Evolutionary conservation across 2,329 filamentous ascomycete genomes (phyloP).

Genomic region (Talaromyces sp.): DNA sequence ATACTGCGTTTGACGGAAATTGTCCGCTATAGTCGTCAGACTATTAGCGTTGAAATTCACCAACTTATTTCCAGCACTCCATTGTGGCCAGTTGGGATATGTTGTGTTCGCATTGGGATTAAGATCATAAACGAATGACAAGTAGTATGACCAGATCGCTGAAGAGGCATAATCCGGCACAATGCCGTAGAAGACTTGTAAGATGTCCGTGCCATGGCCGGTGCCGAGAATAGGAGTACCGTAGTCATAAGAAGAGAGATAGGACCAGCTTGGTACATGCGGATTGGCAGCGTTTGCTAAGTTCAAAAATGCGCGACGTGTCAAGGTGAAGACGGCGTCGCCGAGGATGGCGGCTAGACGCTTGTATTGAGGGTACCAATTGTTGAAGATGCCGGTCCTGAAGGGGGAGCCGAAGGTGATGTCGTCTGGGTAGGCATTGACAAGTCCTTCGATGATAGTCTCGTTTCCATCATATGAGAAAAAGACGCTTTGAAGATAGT

Average conservation of each 20-base stretch:
- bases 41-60: constrained; percentile 46
- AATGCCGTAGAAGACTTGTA: constrained; percentile 63
- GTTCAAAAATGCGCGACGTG: constrained; percentile 62
- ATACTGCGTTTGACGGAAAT: constrained; percentile 48
- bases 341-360: constrained; percentile 71
- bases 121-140: constrained; percentile 66
- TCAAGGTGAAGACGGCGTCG: constrained; percentile 71
- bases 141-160: constrained; percentile 66
- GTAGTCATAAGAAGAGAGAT: constrained; percentile 68
- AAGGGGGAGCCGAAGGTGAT: constrained; percentile 66
- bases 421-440: constrained; percentile 61
- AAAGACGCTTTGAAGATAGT: constrained; percentile 60
- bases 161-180: constrained; percentile 49
- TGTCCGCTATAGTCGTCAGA: constrained; percentile 44
- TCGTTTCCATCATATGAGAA: constrained; percentile 54
- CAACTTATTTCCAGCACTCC: constrained; percentile 51
- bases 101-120: constrained; percentile 61
- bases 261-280: constrained; percentile 66
- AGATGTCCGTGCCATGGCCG: constrained; percentile 66
- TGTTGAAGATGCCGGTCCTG: constrained; percentile 65
- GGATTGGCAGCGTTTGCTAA: constrained; percentile 49
- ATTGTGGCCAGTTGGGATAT: constrained; percentile 54
- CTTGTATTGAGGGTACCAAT: constrained; percentile 73
- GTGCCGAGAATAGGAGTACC: constrained; percentile 71
- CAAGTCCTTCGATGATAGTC: constrained; percentile 53